Conservation (phyloP, 176 grass and related monocot genomes). For the Phragmites australis region DNA sequence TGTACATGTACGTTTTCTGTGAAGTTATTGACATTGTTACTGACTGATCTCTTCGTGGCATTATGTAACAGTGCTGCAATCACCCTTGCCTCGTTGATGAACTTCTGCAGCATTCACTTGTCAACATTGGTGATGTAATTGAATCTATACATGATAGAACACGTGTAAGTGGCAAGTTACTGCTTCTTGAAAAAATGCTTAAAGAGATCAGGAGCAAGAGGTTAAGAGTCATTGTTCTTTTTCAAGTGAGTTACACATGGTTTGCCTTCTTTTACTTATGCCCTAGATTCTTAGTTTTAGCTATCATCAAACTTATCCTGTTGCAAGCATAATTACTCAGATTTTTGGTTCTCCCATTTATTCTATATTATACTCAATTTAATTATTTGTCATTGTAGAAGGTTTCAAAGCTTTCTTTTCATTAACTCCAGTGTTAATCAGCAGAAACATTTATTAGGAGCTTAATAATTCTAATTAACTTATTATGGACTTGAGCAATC, state of each 20-base stretch:
- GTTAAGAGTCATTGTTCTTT: slow-evolving; percentile 72
- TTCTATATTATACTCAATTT: slow-evolving; percentile 17
- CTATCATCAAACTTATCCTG: background rate
- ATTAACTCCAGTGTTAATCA: slow-evolving; percentile 3
- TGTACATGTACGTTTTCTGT: background rate
- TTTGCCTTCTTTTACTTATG: slow-evolving; percentile 14
- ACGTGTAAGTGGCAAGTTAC: slow-evolving; percentile 68
- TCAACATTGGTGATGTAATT: slow-evolving; percentile 32
- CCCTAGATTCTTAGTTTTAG: slow-evolving; percentile 26
- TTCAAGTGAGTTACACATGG: slow-evolving; percentile 56
- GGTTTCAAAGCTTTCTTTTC: slow-evolving; percentile 16
- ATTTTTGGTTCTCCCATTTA: background rate
- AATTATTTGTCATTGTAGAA: slow-evolving; percentile 16
- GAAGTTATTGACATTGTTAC: slow-evolving; percentile 16
- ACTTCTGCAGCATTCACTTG: slow-evolving; percentile 40
- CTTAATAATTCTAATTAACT: slow-evolving; percentile 15
- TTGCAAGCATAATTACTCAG: slow-evolving; percentile 1
- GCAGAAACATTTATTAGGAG: slow-evolving; percentile 18
- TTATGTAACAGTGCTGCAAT: slow-evolving; percentile 78
- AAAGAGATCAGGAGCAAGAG: slow-evolving; percentile 53
- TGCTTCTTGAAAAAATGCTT: slow-evolving; percentile 81
- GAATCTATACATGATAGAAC: slow-evolving; percentile 52
- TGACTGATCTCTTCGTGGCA: slow-evolving; percentile 23
- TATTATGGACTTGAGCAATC: background rate
- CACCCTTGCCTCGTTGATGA: slow-evolving; percentile 79